These are phyloP conservation scores for Canavalia ensiformis DNA, from an alignment of 306 rosid genomes.

Conservation along the genomic window DNA sequence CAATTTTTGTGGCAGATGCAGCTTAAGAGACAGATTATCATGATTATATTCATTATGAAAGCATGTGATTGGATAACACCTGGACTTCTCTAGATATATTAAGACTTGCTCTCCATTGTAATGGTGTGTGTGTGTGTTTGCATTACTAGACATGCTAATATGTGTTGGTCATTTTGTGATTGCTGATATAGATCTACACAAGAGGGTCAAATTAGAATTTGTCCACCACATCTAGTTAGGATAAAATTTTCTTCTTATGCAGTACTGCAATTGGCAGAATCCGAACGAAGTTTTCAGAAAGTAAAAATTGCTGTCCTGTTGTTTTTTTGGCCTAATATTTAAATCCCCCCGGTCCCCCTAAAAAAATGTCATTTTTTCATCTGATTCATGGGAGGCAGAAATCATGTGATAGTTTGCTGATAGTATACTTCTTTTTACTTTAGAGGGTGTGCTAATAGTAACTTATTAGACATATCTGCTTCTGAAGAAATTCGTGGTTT, in stretches of 20 bases:
- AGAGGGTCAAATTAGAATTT: constrained; percentile 1
- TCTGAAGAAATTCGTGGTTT: neutral
- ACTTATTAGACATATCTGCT: constrained; percentile 37
- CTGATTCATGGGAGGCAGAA: too few species aligned
- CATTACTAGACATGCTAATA: neutral
- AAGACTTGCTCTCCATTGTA: neutral
- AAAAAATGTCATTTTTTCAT: too few species aligned
- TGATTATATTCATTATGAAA: neutral
- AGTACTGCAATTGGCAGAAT: neutral
- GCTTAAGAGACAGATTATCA: neutral
- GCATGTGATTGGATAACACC: neutral
- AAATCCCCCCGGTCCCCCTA: too few species aligned
- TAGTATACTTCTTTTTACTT: constrained; percentile 51
- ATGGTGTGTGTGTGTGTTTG: neutral
- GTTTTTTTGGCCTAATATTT: neutral
- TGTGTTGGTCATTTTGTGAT: neutral
- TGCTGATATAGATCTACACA: constrained; percentile 4
- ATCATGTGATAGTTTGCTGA: constrained; percentile 60
- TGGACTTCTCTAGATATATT: neutral
- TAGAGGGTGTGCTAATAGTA: constrained; percentile 56
- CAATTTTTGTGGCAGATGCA: neutral
- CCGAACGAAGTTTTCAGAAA: neutral
- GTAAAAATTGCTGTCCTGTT: neutral
- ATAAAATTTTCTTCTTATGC: constrained; percentile 2
- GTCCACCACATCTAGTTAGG: constrained; percentile 1